A percentile compares a stretch with the other conserved stretches of the same genome.
Evolutionary conservation across 805 yeast species (phyloP).

Genomic region (Suhomyces emberorum): DNA sequence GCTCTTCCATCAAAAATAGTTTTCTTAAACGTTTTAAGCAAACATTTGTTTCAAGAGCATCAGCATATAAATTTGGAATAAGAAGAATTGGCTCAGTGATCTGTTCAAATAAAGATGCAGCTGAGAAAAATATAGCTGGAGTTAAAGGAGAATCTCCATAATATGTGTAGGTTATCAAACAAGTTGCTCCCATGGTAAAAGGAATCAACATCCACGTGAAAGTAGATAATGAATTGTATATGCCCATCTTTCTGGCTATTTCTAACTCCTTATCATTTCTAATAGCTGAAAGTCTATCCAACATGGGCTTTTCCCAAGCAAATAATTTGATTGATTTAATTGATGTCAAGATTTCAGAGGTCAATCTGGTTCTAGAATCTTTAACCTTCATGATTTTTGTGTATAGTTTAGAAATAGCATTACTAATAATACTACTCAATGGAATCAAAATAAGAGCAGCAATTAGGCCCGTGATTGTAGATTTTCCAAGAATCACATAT

Average conservation of each 20-base stretch:
- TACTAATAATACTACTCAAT: slow-evolving; percentile 46
- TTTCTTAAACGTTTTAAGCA: slow-evolving; percentile 51
- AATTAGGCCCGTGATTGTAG: slow-evolving; percentile 56
- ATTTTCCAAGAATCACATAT: slow-evolving; percentile 51
- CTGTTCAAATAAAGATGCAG: slow-evolving; percentile 57
- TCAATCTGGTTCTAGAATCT: slow-evolving; percentile 55
- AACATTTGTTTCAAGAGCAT: slow-evolving; percentile 55
- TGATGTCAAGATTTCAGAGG: slow-evolving; percentile 57
- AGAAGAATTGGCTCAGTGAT: slow-evolving; percentile 56
- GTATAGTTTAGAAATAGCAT: slow-evolving; percentile 34
- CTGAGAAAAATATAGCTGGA: slow-evolving; percentile 68
- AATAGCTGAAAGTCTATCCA: slow-evolving; percentile 46
- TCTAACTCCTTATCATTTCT: slow-evolving; percentile 59
- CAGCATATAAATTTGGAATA: slow-evolving; percentile 54
- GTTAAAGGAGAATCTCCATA: slow-evolving; percentile 48
- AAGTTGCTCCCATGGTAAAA: slow-evolving; percentile 57
- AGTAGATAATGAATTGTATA: slow-evolving; percentile 39
- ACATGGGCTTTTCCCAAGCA: slow-evolving; percentile 69
- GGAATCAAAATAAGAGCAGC: slow-evolving; percentile 58
- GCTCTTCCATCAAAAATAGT: slow-evolving; percentile 41
- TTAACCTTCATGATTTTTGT: slow-evolving; percentile 49
- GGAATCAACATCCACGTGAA: slow-evolving; percentile 68
- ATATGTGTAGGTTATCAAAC: slow-evolving; percentile 53
- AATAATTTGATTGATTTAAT: slow-evolving; percentile 65
- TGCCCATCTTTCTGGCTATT: slow-evolving; percentile 48